Evolutionary conservation across 352 stramenopile genomes (phyloP).

Genomic region (Plasmopara halstedii): DNA sequence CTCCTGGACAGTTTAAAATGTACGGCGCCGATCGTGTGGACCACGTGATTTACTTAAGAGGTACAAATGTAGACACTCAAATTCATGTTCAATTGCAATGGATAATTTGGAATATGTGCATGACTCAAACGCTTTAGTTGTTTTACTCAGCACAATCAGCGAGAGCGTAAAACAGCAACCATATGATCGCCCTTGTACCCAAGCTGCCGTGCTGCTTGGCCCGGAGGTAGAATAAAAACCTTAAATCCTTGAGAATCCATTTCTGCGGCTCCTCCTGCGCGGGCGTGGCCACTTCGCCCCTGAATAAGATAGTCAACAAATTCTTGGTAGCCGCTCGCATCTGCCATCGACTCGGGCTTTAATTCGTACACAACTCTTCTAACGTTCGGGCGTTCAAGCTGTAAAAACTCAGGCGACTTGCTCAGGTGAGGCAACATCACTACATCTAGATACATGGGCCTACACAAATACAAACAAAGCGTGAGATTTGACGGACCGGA

Average conservation of each 20-base stretch:
- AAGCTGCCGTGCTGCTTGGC: constrained; percentile 45
- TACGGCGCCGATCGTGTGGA: constrained; percentile 10
- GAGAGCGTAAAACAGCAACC: constrained; percentile 56
- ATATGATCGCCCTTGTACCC: constrained; percentile 67
- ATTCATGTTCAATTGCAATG: not conserved
- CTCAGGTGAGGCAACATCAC: constrained; percentile 50
- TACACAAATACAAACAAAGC: constrained; percentile 12
- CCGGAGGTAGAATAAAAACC: constrained; percentile 68
- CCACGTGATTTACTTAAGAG: constrained; percentile 5
- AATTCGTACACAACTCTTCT: constrained; percentile 62
- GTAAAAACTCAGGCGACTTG: constrained; percentile 58
- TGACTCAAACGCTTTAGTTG: not conserved
- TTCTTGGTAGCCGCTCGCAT: constrained; percentile 49
- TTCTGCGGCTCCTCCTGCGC: constrained; percentile 46
- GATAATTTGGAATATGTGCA: not conserved
- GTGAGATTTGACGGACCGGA: constrained; percentile 4
- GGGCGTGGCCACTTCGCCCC: constrained; percentile 34
- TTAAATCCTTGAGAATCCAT: constrained; percentile 65
- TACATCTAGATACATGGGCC: constrained; percentile 55
- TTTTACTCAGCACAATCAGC: not conserved
- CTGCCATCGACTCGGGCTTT: constrained; percentile 40
- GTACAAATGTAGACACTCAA: no score
- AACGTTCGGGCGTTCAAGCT: constrained; percentile 43
- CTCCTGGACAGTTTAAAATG: constrained; percentile 12
- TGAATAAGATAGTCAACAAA: constrained; percentile 57